A percentile compares a stretch with the other conserved stretches of the same genome.
Evolutionary conservation across 805 yeast species (phyloP).

Genomic region (Metschnikowia gruessii): DNA sequence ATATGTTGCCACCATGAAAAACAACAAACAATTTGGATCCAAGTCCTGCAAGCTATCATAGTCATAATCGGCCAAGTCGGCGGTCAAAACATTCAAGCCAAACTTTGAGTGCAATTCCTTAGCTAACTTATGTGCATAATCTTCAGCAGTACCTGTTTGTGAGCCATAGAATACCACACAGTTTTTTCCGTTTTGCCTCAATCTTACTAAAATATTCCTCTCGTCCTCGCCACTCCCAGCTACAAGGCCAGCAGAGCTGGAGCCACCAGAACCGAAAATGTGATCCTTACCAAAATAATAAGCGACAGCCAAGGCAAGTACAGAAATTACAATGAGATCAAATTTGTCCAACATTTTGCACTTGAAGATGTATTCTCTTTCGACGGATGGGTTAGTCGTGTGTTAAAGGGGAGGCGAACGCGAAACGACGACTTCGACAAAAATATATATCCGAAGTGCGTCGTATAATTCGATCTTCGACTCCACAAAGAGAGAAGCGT

Average conservation of each 20-base stretch:
- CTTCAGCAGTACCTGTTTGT: slow-evolving; percentile 99
- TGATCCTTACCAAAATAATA: slow-evolving; percentile 66
- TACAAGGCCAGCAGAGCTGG: slow-evolving; percentile 31
- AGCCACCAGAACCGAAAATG: slow-evolving; percentile 38
- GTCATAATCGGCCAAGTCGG: slow-evolving; percentile 86
- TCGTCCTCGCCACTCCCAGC: slow-evolving; percentile 30
- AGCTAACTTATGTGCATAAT: slow-evolving; percentile 85
- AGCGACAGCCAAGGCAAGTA: slow-evolving; percentile 60
- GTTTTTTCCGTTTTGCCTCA: slow-evolving; percentile 64
- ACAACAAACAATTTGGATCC: slow-evolving; percentile 50
- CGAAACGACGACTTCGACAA: slow-evolving; percentile 1
- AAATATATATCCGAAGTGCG: background rate
- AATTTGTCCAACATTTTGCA: slow-evolving; percentile 60
- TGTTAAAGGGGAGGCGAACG: background rate
- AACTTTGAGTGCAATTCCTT: slow-evolving; percentile 83
- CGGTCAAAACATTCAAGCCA: slow-evolving; percentile 78
- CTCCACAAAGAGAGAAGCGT: no score
- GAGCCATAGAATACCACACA: slow-evolving; percentile 86
- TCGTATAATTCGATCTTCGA: background rate
- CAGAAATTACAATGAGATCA: slow-evolving; percentile 66
- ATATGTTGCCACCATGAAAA: slow-evolving; percentile 83
- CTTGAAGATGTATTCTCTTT: background rate
- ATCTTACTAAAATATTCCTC: slow-evolving; percentile 57
- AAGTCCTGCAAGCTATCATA: slow-evolving; percentile 70
- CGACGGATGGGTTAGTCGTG: background rate